phyloP scores from a whole-genome alignment of 106 monocot species.

The Dendrobium huoshanense region DNA sequence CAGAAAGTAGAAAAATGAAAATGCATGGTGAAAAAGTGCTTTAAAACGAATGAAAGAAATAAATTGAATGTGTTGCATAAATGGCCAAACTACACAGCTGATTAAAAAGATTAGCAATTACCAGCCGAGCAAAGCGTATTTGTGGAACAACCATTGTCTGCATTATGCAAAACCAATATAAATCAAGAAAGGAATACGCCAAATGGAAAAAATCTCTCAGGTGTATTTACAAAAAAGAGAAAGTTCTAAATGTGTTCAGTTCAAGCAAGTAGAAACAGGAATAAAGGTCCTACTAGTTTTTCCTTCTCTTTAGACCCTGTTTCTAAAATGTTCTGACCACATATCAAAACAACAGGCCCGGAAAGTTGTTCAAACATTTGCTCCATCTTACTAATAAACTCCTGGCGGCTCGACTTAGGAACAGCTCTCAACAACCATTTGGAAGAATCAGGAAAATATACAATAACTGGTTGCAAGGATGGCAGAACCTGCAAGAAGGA shows the following conservation, averaged over 20 bases:
- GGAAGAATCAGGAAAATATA: slow-evolving; percentile 87
- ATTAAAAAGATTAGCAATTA: slow-evolving; percentile 23
- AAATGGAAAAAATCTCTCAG: slow-evolving; percentile 1
- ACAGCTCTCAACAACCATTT: slow-evolving; percentile 70
- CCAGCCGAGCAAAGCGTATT: slow-evolving; percentile 69
- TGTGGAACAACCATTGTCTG: slow-evolving; percentile 79
- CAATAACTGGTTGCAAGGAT: slow-evolving; percentile 64
- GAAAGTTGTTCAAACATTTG: slow-evolving; percentile 73
- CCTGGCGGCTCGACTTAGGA: slow-evolving; percentile 58
- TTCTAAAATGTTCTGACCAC: slow-evolving; percentile 72
- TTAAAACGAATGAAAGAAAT: background rate
- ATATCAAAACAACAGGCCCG: slow-evolving; percentile 70
- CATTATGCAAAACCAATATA: slow-evolving; percentile 11
- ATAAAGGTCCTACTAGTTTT: slow-evolving; percentile 51
- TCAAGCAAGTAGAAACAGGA: background rate
- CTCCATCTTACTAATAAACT: slow-evolving; percentile 61
- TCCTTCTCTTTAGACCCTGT: slow-evolving; percentile 65
- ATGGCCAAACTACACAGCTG: background rate
- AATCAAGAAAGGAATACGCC: background rate
- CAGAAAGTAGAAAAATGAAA: background rate
- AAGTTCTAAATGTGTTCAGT: background rate
- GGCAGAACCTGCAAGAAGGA: slow-evolving; percentile 52
- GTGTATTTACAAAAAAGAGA: background rate
- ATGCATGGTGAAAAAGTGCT: background rate
- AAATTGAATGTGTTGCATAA: background rate